phyloP scores from a whole-genome alignment of 176 grass and related monocot genomes.

The Ensete glaucum region DNA sequence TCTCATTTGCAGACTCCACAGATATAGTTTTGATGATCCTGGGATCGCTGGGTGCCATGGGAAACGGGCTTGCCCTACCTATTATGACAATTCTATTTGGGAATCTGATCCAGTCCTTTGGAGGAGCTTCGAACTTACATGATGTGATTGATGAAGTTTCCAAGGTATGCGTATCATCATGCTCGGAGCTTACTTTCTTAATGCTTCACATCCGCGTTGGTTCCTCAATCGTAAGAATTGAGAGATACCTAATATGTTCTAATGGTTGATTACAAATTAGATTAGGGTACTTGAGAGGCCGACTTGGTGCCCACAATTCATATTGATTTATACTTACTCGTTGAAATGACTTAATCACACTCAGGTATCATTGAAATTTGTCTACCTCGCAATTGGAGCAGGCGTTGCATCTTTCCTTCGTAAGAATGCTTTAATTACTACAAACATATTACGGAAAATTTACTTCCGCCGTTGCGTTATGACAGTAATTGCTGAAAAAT shows the following conservation, averaged over 20 bases:
- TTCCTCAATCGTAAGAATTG: neutral
- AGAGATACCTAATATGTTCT: too few species aligned
- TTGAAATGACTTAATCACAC: conserved; percentile 1
- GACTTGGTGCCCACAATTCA: neutral
- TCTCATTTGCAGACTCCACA: conserved; percentile 71
- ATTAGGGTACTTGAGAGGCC: too few species aligned
- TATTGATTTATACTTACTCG: neutral
- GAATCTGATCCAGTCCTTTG: conserved; percentile 71
- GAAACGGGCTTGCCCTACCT: conserved; percentile 75
- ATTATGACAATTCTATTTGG: conserved; percentile 93
- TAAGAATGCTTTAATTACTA: conserved; percentile 33
- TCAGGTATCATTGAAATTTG: conserved; percentile 61
- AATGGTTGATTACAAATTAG: too few species aligned
- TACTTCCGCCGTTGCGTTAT: neutral
- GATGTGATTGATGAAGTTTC: conserved; percentile 61
- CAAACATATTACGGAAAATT: neutral
- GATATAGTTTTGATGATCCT: conserved; percentile 62
- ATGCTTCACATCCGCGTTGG: neutral
- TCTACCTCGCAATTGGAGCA: conserved; percentile 69
- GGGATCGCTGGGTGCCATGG: conserved; percentile 58
- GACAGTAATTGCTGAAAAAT: neutral
- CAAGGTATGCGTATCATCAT: conserved; percentile 29
- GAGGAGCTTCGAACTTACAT: conserved; percentile 47
- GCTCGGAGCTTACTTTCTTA: too few species aligned
- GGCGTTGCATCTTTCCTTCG: conserved; percentile 84